Percentiles rank a stretch among this genome's conserved stretches.
Evolutionary conservation across 1,139 yeast species (phyloP).

Genomic region (Taphrina betulina): DNA sequence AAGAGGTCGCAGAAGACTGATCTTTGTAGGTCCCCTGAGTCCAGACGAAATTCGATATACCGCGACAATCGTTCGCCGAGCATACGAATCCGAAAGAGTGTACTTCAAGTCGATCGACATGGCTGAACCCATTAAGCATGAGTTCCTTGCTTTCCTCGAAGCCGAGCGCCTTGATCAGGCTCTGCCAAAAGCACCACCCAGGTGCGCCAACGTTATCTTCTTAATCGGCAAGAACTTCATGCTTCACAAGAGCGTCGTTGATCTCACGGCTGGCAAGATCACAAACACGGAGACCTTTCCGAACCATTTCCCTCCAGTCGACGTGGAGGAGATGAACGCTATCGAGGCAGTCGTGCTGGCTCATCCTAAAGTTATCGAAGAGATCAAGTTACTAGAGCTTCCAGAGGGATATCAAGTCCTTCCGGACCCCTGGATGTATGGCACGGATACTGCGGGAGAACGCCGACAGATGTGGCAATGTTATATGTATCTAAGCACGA

Average conservation of each 20-base stretch:
- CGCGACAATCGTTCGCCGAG: background rate
- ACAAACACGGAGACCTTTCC: constrained; percentile 51
- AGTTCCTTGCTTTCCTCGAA: constrained; percentile 63
- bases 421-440: constrained; percentile 85
- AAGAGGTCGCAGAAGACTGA: background rate
- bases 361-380: constrained; percentile 72
- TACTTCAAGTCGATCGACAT: constrained; percentile 67
- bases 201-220: constrained; percentile 63
- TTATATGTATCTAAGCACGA: constrained; percentile 68
- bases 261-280: constrained; percentile 51
- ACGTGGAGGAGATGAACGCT: constrained; percentile 63
- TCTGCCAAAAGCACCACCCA: constrained; percentile 65
- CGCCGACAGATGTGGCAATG: constrained; percentile 76
- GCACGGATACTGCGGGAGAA: constrained; percentile 81
- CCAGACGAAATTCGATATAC: background rate
- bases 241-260: constrained; percentile 70
- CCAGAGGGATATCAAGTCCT: constrained; percentile 66
- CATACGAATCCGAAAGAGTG: constrained; percentile 40
- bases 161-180: constrained; percentile 39
- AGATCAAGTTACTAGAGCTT: constrained; percentile 55
- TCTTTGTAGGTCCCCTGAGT: background rate
- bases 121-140: constrained; percentile 66
- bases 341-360: constrained; percentile 65
- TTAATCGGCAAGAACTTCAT: constrained; percentile 55
- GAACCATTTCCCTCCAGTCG: constrained; percentile 61